Conservation (phyloP, 1,284 basidiomycete genomes). For the Cutaneotrichosporon mucoides region DNA sequence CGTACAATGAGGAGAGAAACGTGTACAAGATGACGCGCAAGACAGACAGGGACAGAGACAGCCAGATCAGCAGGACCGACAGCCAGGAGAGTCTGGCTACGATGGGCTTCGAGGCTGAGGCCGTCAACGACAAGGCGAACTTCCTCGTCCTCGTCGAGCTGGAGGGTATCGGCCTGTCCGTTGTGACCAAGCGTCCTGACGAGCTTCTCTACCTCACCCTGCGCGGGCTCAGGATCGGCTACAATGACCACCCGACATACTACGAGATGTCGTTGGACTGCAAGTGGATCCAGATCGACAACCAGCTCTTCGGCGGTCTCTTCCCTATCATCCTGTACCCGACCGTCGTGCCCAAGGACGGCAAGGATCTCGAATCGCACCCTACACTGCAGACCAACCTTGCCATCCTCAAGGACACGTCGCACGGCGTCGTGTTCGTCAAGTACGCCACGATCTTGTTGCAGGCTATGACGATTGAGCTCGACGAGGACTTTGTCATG, state of each 20-base stretch:
- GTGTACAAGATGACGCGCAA: conserved; percentile 73
- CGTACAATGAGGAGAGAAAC: conserved; percentile 80
- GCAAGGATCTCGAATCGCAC: conserved; percentile 70
- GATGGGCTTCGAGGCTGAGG: conserved; percentile 76
- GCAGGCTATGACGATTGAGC: conserved; percentile 91
- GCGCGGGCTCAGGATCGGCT: conserved; percentile 77
- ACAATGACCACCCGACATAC: conserved; percentile 73
- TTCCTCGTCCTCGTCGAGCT: conserved; percentile 72
- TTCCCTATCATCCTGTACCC: conserved; percentile 97
- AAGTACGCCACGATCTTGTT: conserved; percentile 95
- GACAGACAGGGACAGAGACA: too few species aligned
- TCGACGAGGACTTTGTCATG: conserved; percentile 95
- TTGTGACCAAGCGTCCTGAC: conserved; percentile 80
- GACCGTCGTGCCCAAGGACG: conserved; percentile 81
- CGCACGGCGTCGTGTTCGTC: conserved; percentile 92
- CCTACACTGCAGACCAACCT: conserved; percentile 88
- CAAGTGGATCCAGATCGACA: conserved; percentile 91
- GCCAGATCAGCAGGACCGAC: conserved; percentile 7
- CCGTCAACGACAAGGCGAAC: conserved; percentile 64
- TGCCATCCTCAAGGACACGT: conserved; percentile 67
- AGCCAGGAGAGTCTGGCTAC: conserved; percentile 36
- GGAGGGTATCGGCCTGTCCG: conserved; percentile 86
- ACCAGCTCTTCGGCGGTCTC: conserved; percentile 92
- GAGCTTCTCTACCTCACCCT: conserved; percentile 89
- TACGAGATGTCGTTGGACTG: conserved; percentile 79